Percentiles rank a stretch among this genome's conserved stretches.
Evolutionary conservation across 441 rosid species (phyloP).

Genomic region (Aquilaria agallochum): DNA sequence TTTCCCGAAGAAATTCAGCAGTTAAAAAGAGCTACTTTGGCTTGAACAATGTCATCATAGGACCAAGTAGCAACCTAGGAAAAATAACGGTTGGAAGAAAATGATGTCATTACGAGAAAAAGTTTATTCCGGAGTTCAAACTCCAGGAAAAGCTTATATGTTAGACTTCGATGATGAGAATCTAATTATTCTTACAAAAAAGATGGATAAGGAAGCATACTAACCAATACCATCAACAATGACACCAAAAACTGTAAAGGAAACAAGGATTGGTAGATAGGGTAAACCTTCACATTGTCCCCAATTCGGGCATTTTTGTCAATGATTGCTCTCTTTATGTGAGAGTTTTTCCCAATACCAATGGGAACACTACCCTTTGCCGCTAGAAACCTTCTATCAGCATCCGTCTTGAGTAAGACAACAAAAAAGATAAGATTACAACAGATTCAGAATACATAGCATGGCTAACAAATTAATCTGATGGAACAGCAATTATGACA

Average conservation of each 20-base stretch:
- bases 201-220: background rate
- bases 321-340: conserved; percentile 87
- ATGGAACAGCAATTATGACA: conserved; percentile 2
- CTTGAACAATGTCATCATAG: too few relatives aligned
- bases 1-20: too few relatives aligned
- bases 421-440: conserved; percentile 1
- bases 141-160: background rate
- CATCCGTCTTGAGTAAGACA: conserved; percentile 63
- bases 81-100: too few relatives aligned
- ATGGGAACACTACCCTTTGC: conserved; percentile 97
- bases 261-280: background rate
- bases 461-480: background rate
- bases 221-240: background rate
- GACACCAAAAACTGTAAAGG: background rate
- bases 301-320: conserved; percentile 97
- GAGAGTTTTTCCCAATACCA: conserved; percentile 83
- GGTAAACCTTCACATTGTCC: conserved; percentile 71
- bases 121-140: too few relatives aligned
- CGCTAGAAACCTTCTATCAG: conserved; percentile 82
- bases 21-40: too few relatives aligned
- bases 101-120: too few relatives aligned
- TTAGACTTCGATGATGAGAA: background rate
- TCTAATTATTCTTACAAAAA: background rate
- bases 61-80: too few relatives aligned
- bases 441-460: background rate